Conservation (phyloP, 257 asterid species). For the Agastache rugosa region DNA sequence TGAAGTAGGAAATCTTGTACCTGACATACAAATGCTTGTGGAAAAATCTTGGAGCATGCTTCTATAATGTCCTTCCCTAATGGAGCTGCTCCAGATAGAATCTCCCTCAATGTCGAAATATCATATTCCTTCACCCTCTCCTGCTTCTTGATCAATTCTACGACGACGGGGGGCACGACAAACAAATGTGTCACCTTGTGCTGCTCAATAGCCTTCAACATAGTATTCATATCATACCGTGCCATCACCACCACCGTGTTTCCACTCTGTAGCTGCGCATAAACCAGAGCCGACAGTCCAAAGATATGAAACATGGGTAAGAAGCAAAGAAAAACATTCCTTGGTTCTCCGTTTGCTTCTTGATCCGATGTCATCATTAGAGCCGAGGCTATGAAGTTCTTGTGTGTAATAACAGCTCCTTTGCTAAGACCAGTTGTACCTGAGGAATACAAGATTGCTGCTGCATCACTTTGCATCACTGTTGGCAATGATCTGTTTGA, state of each 20-base stretch:
- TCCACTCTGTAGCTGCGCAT: constrained; percentile 50
- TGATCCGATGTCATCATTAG: constrained; percentile 41
- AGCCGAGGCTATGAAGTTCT: constrained; percentile 45
- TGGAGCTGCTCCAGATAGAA: constrained; percentile 52
- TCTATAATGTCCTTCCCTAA: constrained; percentile 45
- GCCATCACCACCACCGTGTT: constrained; percentile 47
- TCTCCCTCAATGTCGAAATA: constrained; percentile 44
- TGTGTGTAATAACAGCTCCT: constrained; percentile 48
- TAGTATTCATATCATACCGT: constrained; percentile 35
- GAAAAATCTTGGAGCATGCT: constrained; percentile 42
- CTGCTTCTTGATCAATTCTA: constrained; percentile 37
- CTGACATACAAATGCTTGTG: constrained; percentile 37
- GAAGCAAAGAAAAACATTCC: constrained; percentile 41
- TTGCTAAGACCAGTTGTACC: constrained; percentile 50
- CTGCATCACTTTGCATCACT: constrained; percentile 37
- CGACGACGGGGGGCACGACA: constrained; percentile 43
- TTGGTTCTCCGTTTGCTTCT: constrained; percentile 7
- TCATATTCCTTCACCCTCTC: constrained; percentile 38
- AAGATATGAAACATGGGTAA: constrained; percentile 47
- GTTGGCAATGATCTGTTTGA: not conserved
- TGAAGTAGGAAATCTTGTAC: constrained; percentile 11
- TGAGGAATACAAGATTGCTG: constrained; percentile 48
- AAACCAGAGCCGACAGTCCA: constrained; percentile 35
- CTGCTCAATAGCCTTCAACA: constrained; percentile 42
- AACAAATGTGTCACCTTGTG: constrained; percentile 39